Percentiles rank a stretch among this genome's conserved stretches.
Evolutionary conservation across 495 filamentous ascomycete genomes (phyloP).

Genomic region (Staphylotrichum longicolle): DNA sequence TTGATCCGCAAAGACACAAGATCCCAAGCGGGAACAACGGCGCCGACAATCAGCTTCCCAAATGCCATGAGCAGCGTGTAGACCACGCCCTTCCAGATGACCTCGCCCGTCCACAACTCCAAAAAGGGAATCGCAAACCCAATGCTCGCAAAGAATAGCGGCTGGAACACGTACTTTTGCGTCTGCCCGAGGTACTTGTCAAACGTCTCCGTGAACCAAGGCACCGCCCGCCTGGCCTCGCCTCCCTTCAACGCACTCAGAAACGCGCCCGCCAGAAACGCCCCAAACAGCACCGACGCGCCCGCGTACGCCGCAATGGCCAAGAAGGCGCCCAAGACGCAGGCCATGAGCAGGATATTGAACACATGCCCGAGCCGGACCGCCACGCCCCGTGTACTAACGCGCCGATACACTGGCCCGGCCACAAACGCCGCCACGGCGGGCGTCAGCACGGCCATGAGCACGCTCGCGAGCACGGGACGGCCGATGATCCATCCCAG

Average conservation of each 20-base stretch:
- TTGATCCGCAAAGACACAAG: constrained; percentile 8
- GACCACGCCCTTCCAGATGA: constrained; percentile 70
- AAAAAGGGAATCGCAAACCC: constrained; percentile 77
- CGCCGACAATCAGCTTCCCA: constrained; percentile 60
- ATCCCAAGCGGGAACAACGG: constrained; percentile 55
- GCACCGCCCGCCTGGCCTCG: constrained; percentile 26
- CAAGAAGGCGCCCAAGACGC: constrained; percentile 26
- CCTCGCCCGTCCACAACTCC: constrained; percentile 59
- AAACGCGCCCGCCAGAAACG: constrained; percentile 63
- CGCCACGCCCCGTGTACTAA: constrained; percentile 2
- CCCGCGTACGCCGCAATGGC: constrained; percentile 46
- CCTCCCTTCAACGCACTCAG: constrained; percentile 39
- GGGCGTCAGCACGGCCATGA: constrained; percentile 30
- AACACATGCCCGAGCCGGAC: constrained; percentile 7
- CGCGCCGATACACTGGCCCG: constrained; percentile 21
- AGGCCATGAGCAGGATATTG: constrained; percentile 25
- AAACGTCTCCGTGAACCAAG: constrained; percentile 48
- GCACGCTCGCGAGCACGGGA: constrained; percentile 28
- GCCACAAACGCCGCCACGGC: constrained; percentile 19
- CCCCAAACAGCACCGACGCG: constrained; percentile 67
- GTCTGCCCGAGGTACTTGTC: constrained; percentile 54
- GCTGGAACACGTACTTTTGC: constrained; percentile 57
- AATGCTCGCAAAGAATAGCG: constrained; percentile 79
- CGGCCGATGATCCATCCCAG: constrained; percentile 34
- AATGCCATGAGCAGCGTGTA: constrained; percentile 69